Conservation (phyloP, 805 yeast species). For the Saccharomyces kudriavzevii region DNA sequence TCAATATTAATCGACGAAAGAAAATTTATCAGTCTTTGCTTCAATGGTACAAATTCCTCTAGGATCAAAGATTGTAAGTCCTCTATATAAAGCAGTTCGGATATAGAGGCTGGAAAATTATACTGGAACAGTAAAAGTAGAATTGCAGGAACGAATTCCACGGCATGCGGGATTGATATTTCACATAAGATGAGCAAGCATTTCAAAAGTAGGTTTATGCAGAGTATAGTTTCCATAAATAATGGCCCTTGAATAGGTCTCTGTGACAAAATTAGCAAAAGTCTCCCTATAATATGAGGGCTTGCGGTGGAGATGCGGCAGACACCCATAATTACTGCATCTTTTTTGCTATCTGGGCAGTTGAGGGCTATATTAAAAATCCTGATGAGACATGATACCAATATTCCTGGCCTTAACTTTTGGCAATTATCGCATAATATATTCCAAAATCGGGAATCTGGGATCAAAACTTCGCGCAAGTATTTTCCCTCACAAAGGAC, state of each 20-base stretch:
- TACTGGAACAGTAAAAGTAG: not conserved
- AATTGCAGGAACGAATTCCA: not conserved
- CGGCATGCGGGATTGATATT: not conserved
- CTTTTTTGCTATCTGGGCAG: constrained; percentile 4
- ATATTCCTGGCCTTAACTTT: constrained; percentile 5
- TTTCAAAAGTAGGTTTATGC: not conserved
- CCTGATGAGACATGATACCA: constrained; percentile 6
- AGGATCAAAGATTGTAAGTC: constrained; percentile 7
- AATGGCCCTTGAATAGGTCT: not conserved
- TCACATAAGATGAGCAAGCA: not conserved
- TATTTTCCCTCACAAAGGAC: constrained; percentile 9
- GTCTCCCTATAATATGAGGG: not conserved
- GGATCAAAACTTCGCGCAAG: constrained; percentile 5
- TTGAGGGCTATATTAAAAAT: constrained; percentile 7
- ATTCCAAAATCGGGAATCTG: constrained; percentile 6
- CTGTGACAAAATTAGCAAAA: not conserved
- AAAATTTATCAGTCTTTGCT: constrained; percentile 6
- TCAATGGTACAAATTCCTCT: constrained; percentile 10
- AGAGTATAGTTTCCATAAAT: not conserved
- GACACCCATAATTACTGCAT: constrained; percentile 3
- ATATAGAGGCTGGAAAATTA: not conserved
- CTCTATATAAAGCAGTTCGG: not conserved
- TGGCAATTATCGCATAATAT: constrained; percentile 7
- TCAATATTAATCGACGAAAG: constrained; percentile 7
- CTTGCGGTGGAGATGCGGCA: not conserved